phyloP scores from a whole-genome alignment of 192 early-diverging fungal species.

The Coemansia sp. region DNA sequence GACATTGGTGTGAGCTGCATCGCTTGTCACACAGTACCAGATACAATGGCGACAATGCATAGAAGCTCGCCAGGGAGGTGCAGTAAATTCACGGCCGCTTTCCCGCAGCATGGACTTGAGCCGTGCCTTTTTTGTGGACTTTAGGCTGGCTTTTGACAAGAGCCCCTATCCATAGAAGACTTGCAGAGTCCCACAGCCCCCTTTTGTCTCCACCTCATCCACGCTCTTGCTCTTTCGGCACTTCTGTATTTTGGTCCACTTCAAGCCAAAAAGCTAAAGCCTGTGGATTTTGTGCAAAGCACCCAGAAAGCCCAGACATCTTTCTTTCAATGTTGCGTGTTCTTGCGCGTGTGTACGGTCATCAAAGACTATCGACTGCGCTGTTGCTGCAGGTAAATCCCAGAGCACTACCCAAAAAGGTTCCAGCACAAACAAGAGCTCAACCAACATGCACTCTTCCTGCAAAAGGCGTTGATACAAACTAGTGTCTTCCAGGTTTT shows the following conservation, averaged over 20 bases:
- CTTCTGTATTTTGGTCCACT: neutral
- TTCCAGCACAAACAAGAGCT: too few species aligned
- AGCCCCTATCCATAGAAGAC: too few species aligned
- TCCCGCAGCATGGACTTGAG: too few species aligned
- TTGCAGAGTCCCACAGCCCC: neutral
- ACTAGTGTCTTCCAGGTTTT: neutral
- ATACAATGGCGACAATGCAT: neutral
- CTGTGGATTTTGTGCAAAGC: too few species aligned
- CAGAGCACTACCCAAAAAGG: too few species aligned
- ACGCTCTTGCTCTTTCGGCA: neutral
- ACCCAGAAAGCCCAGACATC: too few species aligned
- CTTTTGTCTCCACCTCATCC: neutral
- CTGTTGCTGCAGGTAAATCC: too few species aligned
- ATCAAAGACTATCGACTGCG: neutral
- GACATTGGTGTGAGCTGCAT: too few species aligned
- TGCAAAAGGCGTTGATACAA: too few species aligned
- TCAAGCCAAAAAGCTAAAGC: neutral
- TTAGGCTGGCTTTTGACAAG: neutral
- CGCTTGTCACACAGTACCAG: too few species aligned
- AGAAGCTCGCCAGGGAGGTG: neutral
- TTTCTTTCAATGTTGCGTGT: neutral
- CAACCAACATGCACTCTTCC: too few species aligned
- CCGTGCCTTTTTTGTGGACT: neutral
- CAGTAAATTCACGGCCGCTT: too few species aligned
- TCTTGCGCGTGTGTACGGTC: neutral